A percentile compares a stretch with the other conserved stretches of the same genome.
These are phyloP conservation scores for Calocybe gangraenosa DNA, from an alignment of 768 basidiomycete genomes.

Conservation along the genomic window DNA sequence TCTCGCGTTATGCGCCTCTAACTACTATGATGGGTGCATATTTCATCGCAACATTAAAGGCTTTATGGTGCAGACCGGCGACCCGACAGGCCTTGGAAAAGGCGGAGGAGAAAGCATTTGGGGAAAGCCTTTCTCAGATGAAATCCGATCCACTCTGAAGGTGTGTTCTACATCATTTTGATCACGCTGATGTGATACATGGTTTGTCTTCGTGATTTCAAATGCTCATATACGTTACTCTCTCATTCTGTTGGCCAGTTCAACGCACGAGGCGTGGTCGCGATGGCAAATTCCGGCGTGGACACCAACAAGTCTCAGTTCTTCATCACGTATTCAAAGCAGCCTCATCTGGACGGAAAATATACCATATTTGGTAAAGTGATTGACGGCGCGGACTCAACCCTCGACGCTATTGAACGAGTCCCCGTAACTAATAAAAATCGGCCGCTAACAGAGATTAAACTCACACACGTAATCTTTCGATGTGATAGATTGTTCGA, in stretches of 20 bases:
- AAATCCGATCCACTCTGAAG: slow-evolving; percentile 91
- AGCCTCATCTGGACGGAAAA: slow-evolving; percentile 90
- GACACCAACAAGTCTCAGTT: slow-evolving; percentile 93
- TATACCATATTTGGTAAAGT: slow-evolving; percentile 95
- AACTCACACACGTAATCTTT: slow-evolving; percentile 59
- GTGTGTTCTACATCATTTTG: slow-evolving; percentile 33
- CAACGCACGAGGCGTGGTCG: slow-evolving; percentile 89
- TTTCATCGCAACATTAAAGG: slow-evolving; percentile 95
- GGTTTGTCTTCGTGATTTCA: slow-evolving; percentile 18
- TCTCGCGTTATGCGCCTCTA: slow-evolving; percentile 87
- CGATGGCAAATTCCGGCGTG: slow-evolving; percentile 96
- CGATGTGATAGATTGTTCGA: not conserved
- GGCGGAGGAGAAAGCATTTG: slow-evolving; percentile 93
- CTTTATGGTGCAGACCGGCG: slow-evolving; percentile 95
- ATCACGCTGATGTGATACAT: slow-evolving; percentile 3
- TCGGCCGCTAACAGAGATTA: slow-evolving; percentile 82
- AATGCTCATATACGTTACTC: slow-evolving; percentile 2
- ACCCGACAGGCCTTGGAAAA: slow-evolving; percentile 87
- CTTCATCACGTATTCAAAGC: slow-evolving; percentile 89
- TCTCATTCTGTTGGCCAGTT: slow-evolving; percentile 50
- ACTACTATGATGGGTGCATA: slow-evolving; percentile 77
- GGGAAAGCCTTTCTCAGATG: slow-evolving; percentile 89
- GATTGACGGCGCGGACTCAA: slow-evolving; percentile 96
- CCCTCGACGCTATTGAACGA: slow-evolving; percentile 91
- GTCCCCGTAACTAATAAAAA: slow-evolving; percentile 90